phyloP scores from a whole-genome alignment of 768 basidiomycete species.

The Mycena leptocephala region DNA sequence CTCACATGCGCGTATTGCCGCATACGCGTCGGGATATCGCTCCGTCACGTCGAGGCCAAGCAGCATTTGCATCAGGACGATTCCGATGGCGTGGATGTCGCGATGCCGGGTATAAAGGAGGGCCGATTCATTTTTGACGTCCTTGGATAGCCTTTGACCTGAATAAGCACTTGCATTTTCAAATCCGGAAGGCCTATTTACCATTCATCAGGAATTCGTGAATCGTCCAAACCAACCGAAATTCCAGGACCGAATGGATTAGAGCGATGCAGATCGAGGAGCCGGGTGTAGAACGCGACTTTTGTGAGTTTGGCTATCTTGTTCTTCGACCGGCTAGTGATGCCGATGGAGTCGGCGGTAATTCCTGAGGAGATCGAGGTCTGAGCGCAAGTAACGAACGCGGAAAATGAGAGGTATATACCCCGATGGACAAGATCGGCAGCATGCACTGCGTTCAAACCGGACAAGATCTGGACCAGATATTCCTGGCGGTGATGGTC shows the following conservation, averaged over 20 bases:
- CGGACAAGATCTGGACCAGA: constrained; percentile 80
- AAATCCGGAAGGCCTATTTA: constrained; percentile 1
- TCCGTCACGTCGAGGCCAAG: constrained; percentile 80
- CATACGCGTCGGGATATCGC: constrained; percentile 68
- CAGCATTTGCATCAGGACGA: constrained; percentile 90
- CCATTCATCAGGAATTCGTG: constrained; percentile 66
- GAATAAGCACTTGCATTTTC: not conserved
- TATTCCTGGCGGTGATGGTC: constrained; percentile 71
- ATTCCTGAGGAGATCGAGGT: constrained; percentile 61
- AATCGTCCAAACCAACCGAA: constrained; percentile 49
- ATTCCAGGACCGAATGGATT: constrained; percentile 77
- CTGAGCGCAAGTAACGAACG: not conserved
- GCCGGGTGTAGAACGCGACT: constrained; percentile 78
- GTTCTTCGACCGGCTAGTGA: constrained; percentile 67
- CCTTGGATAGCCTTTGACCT: constrained; percentile 76
- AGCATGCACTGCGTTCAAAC: constrained; percentile 77
- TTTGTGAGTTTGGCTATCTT: constrained; percentile 85
- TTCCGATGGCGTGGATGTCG: constrained; percentile 88
- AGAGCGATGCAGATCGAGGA: constrained; percentile 88
- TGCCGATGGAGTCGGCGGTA: constrained; percentile 71
- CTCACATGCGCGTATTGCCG: constrained; percentile 73
- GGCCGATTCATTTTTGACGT: constrained; percentile 86
- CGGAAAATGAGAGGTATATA: constrained; percentile 41
- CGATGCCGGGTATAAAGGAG: constrained; percentile 80
- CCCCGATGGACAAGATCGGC: constrained; percentile 82